Percentiles rank a stretch among this genome's conserved stretches.
phyloP scores from a whole-genome alignment of 805 yeast genomes.

The Suhomyces prunicola region DNA sequence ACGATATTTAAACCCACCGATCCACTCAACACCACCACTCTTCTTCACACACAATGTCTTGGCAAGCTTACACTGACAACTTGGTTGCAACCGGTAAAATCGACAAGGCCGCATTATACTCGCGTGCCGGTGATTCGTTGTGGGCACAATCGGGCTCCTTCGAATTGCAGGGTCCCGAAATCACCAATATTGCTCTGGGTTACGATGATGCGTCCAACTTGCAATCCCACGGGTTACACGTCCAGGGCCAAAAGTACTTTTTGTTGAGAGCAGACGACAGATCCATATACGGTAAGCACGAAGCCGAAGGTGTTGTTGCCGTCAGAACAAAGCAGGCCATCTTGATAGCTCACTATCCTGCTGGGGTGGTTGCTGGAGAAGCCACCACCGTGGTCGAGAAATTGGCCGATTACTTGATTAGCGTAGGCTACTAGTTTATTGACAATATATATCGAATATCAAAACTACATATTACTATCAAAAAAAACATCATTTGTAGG shows the following conservation, averaged over 20 bases:
- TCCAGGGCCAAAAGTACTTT: conserved; percentile 84
- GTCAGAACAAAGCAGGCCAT: conserved; percentile 95
- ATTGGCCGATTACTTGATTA: conserved; percentile 89
- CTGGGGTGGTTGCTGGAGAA: conserved; percentile 88
- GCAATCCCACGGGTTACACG: conserved; percentile 83
- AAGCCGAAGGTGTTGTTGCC: conserved; percentile 81
- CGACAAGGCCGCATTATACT: conserved; percentile 89
- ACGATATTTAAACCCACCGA: neutral
- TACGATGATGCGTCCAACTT: conserved; percentile 74
- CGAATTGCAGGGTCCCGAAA: conserved; percentile 64
- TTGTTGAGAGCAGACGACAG: conserved; percentile 86
- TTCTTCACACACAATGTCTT: conserved; percentile 10
- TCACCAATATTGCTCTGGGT: conserved; percentile 70
- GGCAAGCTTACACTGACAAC: conserved; percentile 90
- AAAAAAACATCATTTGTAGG: too few relatives aligned
- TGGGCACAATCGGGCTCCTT: conserved; percentile 87
- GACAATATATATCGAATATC: neutral
- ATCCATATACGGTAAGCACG: conserved; percentile 89
- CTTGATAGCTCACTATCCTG: conserved; percentile 89
- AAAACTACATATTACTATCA: too few relatives aligned
- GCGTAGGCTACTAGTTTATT: conserved; percentile 65
- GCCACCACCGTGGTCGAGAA: conserved; percentile 94
- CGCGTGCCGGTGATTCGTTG: conserved; percentile 88
- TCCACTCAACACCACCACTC: neutral
- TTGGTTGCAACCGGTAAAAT: conserved; percentile 81